Percentiles rank a stretch among this genome's conserved stretches.
Evolutionary conservation across 208 protist species (phyloP).

Genomic region (Leishmania arabica): DNA sequence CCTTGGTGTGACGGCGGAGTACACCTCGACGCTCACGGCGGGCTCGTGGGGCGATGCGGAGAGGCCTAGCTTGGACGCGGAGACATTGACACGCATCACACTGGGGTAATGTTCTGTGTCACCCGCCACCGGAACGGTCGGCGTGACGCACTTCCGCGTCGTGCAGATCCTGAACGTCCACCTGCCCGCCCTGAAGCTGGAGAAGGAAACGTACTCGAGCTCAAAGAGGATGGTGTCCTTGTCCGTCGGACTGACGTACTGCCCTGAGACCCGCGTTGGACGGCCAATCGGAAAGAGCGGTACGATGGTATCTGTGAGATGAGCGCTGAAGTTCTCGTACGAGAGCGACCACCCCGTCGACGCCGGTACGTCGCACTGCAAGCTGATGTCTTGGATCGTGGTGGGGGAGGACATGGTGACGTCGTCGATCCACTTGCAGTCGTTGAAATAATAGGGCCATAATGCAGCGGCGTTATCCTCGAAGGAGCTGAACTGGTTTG

Average conservation of each 20-base stretch:
- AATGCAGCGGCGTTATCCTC: neutral
- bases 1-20: conserved; percentile 13
- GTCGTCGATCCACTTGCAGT: conserved; percentile 28
- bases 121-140: neutral
- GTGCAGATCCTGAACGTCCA: conserved; percentile 29
- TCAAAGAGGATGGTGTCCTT: conserved; percentile 20
- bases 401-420: conserved; percentile 29
- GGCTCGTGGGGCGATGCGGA: neutral
- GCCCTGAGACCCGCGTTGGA: conserved; percentile 25
- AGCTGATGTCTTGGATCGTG: conserved; percentile 28
- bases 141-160: conserved; percentile 3
- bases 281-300: conserved; percentile 37
- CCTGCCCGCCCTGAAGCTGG: conserved; percentile 22
- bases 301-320: conserved; percentile 26
- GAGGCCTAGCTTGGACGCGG: conserved; percentile 6
- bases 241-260: conserved; percentile 7
- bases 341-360: conserved; percentile 29
- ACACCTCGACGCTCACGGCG: conserved; percentile 14
- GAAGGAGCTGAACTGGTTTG: conserved; percentile 32
- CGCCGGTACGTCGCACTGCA: conserved; percentile 29
- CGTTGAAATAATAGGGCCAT: neutral
- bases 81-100: conserved; percentile 9
- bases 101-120: conserved; percentile 11
- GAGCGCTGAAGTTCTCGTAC: conserved; percentile 26
- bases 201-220: conserved; percentile 34